Percentiles rank a stretch among this genome's conserved stretches.
phyloP scores from a whole-genome alignment of 2,329 filamentous ascomycete species.

The Cladosporium sphaerospermum region DNA sequence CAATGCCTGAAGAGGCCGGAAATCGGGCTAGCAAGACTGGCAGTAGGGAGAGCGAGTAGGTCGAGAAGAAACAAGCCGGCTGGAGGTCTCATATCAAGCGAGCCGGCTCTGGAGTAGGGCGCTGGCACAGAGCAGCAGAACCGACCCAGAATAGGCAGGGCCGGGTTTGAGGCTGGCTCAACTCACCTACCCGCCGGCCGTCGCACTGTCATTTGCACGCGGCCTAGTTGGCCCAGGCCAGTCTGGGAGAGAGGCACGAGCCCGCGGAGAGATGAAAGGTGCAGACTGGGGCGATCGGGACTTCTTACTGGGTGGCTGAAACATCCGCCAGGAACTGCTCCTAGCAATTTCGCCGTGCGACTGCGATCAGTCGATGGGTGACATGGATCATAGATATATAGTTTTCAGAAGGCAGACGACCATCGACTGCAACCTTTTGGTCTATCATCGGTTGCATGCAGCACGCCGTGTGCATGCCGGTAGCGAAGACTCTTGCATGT shows the following conservation, averaged over 20 bases:
- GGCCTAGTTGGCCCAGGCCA: constrained; percentile 8
- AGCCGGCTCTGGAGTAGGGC: background rate
- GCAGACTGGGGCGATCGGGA: background rate
- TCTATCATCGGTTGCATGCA: no score
- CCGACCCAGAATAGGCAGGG: background rate
- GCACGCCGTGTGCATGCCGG: no score
- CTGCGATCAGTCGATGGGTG: no score
- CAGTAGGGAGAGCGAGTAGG: background rate
- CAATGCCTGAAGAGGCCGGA: constrained; percentile 10
- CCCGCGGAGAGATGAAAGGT: constrained; percentile 9
- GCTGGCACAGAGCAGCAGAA: background rate
- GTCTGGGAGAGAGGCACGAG: constrained; percentile 8
- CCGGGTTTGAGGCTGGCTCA: constrained; percentile 6
- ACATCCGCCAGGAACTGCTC: background rate
- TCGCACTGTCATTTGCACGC: background rate
- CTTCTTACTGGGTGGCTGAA: constrained; percentile 5
- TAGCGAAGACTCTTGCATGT: no score
- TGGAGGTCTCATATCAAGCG: constrained; percentile 9
- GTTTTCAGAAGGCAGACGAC: no score
- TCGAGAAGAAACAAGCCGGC: constrained; percentile 7
- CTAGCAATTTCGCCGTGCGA: background rate
- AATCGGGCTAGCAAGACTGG: background rate
- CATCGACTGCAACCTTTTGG: no score
- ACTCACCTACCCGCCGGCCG: background rate
- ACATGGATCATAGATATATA: no score